These are phyloP conservation scores for Hyaloperonospora brassicae DNA, from an alignment of 352 stramenopile genomes.

Conservation along the genomic window DNA sequence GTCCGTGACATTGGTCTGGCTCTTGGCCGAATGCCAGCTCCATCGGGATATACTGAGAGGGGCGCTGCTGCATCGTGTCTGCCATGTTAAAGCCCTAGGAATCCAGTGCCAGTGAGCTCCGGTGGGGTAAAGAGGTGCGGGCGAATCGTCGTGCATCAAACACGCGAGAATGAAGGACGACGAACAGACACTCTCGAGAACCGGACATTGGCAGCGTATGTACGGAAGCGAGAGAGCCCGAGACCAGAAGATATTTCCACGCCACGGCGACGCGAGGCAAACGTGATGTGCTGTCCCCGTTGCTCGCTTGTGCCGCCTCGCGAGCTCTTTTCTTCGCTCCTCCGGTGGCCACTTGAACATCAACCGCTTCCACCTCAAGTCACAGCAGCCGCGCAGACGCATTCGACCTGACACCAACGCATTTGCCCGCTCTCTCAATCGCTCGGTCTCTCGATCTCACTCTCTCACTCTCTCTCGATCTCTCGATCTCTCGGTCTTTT, in stretches of 20 bases:
- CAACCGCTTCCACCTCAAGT: background rate
- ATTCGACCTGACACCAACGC: background rate
- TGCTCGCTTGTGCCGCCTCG: background rate
- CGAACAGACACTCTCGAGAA: conserved; percentile 17
- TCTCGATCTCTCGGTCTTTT: no score
- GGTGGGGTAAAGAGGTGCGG: background rate
- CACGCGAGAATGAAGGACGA: conserved; percentile 8
- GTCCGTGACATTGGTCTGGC: no score
- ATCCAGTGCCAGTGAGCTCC: no score
- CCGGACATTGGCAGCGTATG: conserved; percentile 6
- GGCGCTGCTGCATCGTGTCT: no score
- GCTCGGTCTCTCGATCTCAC: no score
- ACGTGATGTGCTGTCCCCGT: no score
- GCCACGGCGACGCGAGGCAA: no score
- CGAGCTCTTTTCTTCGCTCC: background rate
- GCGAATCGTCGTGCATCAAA: conserved; percentile 15
- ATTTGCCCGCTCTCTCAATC: no score
- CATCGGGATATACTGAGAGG: background rate
- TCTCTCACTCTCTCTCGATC: no score
- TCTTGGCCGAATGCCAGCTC: background rate
- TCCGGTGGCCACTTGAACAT: background rate
- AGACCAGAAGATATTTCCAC: no score
- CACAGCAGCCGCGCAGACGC: background rate
- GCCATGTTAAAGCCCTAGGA: no score
- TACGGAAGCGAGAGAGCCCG: background rate